Conservation (phyloP, 768 basidiomycete genomes). For the Tubosaeta sp. region DNA sequence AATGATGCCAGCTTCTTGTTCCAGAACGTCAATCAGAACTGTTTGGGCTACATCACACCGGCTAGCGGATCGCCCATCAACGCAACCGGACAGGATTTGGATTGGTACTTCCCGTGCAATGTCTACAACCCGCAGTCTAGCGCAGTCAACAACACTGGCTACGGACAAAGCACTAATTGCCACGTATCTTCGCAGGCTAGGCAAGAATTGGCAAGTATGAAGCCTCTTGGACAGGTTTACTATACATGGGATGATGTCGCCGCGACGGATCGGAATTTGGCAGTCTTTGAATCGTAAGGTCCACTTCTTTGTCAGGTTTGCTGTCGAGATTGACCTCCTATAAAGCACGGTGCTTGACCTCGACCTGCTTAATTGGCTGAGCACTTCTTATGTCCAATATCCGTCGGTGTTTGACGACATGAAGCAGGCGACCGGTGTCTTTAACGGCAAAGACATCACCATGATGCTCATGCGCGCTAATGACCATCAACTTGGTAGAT, state of each 20-base stretch:
- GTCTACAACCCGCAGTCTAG: conserved; percentile 70
- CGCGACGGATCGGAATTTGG: conserved; percentile 69
- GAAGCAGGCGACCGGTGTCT: conserved; percentile 65
- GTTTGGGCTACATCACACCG: conserved; percentile 70
- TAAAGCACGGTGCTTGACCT: conserved; percentile 85
- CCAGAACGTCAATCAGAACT: conserved; percentile 86
- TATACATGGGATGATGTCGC: conserved; percentile 88
- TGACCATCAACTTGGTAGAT: conserved; percentile 65
- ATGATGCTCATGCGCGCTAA: conserved; percentile 75
- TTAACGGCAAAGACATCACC: conserved; percentile 81
- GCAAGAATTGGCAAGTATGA: conserved; percentile 43
- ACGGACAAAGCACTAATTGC: conserved; percentile 63
- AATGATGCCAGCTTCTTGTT: conserved; percentile 95
- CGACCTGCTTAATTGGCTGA: conserved; percentile 80
- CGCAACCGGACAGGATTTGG: conserved; percentile 53
- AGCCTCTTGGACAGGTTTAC: conserved; percentile 80
- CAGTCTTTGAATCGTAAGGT: conserved; percentile 89
- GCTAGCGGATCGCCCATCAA: conserved; percentile 69
- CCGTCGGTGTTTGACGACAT: conserved; percentile 80
- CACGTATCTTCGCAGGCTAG: conserved; percentile 60
- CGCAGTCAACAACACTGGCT: conserved; percentile 63
- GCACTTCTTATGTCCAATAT: conserved; percentile 72
- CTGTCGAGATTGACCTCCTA: conserved; percentile 4
- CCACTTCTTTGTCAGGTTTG: conserved; percentile 15
- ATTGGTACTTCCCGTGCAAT: conserved; percentile 99